Conservation (phyloP, 2,329 filamentous ascomycete species). For the Neofusicoccum parvum region DNA sequence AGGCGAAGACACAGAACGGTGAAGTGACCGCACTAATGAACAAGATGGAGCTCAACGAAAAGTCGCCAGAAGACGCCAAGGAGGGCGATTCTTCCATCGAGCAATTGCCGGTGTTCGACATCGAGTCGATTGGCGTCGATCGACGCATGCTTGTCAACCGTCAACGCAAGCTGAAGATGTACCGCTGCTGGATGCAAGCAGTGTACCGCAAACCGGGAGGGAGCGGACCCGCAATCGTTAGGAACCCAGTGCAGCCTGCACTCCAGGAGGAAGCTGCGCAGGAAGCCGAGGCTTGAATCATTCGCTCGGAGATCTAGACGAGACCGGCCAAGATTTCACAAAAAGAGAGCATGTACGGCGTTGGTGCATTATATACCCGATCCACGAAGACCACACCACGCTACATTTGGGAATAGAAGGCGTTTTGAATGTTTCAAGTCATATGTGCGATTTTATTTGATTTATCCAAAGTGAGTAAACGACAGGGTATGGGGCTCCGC, state of each 20-base stretch:
- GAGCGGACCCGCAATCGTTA: background rate
- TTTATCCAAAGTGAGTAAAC: too few relatives aligned
- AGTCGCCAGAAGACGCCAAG: background rate
- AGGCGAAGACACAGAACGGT: conserved; percentile 23
- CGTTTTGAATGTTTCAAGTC: background rate
- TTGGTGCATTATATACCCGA: conserved; percentile 13
- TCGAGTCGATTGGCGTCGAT: conserved; percentile 81
- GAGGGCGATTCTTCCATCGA: conserved; percentile 7
- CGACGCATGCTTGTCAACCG: conserved; percentile 90
- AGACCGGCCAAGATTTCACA: background rate
- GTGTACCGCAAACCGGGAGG: conserved; percentile 67
- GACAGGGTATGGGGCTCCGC: too few relatives aligned
- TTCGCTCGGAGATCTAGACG: background rate
- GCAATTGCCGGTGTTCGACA: conserved; percentile 56
- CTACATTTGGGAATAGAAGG: background rate
- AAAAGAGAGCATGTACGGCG: conserved; percentile 1
- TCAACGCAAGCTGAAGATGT: conserved; percentile 92
- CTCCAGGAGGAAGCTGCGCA: background rate
- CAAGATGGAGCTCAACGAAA: conserved; percentile 11
- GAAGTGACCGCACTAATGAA: conserved; percentile 28
- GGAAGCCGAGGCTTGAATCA: background rate
- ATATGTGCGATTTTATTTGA: too few relatives aligned
- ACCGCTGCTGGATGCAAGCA: conserved; percentile 93
- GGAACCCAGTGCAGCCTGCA: background rate
- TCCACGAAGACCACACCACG: background rate